Evolutionary conservation across 345 rosid genomes (phyloP), one percentile per base, ranked within the genome.

Genomic region (Tarenaya hassleriana): DNA sequence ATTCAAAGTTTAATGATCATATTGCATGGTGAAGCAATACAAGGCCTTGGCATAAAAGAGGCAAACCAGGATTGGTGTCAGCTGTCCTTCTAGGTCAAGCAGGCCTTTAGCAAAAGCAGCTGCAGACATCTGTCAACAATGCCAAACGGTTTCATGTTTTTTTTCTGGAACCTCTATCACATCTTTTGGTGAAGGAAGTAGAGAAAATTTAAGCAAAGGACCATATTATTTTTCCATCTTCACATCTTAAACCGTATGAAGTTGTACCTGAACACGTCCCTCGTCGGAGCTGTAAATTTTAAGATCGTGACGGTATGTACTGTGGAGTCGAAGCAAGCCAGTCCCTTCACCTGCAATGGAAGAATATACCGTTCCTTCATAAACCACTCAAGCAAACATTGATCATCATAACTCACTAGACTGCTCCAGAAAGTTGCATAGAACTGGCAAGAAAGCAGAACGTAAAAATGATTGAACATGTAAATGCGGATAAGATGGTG

Each of bases 41-140:
- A 60, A 16, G 16, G 31, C n/a, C 35, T 61, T 45, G 4, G 39
- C 52, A 51, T 18, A 49, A 42, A 41, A 52, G 65, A 35, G 47
- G 63, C 91, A 60, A 49, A 92, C 99, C 97, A 92, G 75, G 60
- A 92, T 92, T 45, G 99, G 99, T 32, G 99, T 94, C 41, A 94
- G 77, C 61, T 76, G 99, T 65, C 99, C 99, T 80, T 94, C 99
- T 58, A 94, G 73, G 66, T 94, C 99, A 76, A 94, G 97, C 60
- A 94, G 84, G 63, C 99, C 99, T 81, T 94, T 94, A 34, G 99
- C 99, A 79, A 94, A 94, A 55, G 97, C 99, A 61, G 99, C 99
- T 42, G 97, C 97, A 60, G 99, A 94, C 99, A 94, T 94, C 99
- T 92, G 79, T 50, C 70, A 69, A 53, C 18, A 66, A 12, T 33